Evolutionary conservation across 139 green algal genomes (phyloP).

Genomic region (Coelastrella sp.): DNA sequence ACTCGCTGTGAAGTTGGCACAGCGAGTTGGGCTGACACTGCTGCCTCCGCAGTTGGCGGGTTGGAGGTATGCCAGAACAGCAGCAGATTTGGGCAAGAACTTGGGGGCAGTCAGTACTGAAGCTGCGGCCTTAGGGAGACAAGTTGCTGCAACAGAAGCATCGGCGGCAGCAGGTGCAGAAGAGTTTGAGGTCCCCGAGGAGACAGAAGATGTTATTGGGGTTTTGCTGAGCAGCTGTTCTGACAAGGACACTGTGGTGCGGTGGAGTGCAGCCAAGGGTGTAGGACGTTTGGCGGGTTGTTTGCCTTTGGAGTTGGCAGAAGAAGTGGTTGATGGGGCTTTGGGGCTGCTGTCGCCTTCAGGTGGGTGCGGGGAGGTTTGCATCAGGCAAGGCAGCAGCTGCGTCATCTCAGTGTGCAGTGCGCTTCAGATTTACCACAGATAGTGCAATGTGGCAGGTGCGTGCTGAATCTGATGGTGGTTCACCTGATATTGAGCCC

Average conservation of each 20-base stretch:
- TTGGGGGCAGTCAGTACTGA: slow-evolving; percentile 50
- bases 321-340: slow-evolving; percentile 87
- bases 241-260: slow-evolving; percentile 95
- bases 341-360: slow-evolving; percentile 76
- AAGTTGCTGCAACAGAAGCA: not conserved
- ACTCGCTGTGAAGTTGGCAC: slow-evolving; percentile 88
- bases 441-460: no score
- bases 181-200: slow-evolving; percentile 56
- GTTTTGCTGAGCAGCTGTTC: slow-evolving; percentile 77
- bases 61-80: slow-evolving; percentile 82
- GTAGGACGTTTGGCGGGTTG: slow-evolving; percentile 85
- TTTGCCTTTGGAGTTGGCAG: slow-evolving; percentile 85
- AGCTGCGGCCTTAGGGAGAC: slow-evolving; percentile 6
- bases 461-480: no score
- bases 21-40: slow-evolving; percentile 83
- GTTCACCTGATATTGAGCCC: no score
- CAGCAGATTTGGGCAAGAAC: slow-evolving; percentile 44
- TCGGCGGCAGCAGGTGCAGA: slow-evolving; percentile 63
- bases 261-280: slow-evolving; percentile 96
- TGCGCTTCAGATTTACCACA: no score
- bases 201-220: slow-evolving; percentile 67
- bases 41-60: slow-evolving; percentile 77
- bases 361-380: slow-evolving; percentile 35
- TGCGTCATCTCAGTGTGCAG: no score
- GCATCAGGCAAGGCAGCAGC: not conserved